Conservation (phyloP, 805 yeast genomes). For the Ogataea nonfermentans region DNA sequence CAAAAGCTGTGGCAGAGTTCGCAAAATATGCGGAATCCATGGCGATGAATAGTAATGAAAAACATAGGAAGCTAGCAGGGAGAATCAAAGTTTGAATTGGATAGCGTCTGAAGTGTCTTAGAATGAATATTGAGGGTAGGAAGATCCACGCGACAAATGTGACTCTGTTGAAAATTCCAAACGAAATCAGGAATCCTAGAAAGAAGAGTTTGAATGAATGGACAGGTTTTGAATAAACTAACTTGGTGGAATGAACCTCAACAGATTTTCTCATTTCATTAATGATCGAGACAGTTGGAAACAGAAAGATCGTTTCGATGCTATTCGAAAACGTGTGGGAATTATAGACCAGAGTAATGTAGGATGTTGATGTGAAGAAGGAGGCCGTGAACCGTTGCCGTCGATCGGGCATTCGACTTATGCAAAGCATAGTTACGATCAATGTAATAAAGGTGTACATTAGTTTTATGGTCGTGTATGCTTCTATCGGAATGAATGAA, state of each 20-base stretch:
- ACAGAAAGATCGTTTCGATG: constrained; percentile 61
- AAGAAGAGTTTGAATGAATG: constrained; percentile 17
- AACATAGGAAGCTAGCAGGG: constrained; percentile 36
- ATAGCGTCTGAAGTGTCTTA: constrained; percentile 38
- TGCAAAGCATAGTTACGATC: constrained; percentile 32
- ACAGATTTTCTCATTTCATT: constrained; percentile 30
- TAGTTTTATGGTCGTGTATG: constrained; percentile 55
- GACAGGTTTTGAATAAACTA: constrained; percentile 1
- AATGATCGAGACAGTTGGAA: constrained; percentile 50
- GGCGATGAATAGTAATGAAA: constrained; percentile 39
- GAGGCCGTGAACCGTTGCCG: constrained; percentile 40
- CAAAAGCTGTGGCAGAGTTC: constrained; percentile 28
- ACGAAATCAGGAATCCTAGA: constrained; percentile 50
- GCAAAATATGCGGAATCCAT: constrained; percentile 51
- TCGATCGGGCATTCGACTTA: constrained; percentile 33
- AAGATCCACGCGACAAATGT: constrained; percentile 77
- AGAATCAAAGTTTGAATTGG: constrained; percentile 37
- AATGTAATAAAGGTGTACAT: constrained; percentile 37
- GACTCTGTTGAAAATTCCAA: constrained; percentile 82
- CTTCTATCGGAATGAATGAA: constrained; percentile 49
- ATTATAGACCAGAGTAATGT: constrained; percentile 76
- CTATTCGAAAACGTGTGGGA: constrained; percentile 89
- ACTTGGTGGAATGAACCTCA: constrained; percentile 7
- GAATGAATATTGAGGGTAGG: constrained; percentile 53
- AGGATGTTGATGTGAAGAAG: constrained; percentile 54